These are phyloP conservation scores for Tetrahymena thermophila DNA, from an alignment of 73 alveolate genomes.

Conservation along the genomic window DNA sequence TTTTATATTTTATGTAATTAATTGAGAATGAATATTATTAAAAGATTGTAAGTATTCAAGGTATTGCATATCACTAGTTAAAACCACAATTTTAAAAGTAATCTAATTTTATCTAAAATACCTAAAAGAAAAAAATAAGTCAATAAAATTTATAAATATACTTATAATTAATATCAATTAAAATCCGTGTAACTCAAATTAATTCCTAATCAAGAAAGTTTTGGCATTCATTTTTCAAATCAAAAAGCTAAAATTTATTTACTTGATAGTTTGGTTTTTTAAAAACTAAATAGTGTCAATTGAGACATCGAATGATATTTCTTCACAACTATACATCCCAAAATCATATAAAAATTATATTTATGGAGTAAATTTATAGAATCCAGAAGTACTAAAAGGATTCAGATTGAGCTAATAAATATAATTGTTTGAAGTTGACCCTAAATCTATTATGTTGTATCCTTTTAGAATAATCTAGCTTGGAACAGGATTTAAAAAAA, in stretches of 20 bases:
- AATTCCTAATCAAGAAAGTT: neutral
- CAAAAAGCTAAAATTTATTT: too few relatives aligned
- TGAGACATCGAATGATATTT: neutral
- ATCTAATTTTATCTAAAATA: neutral
- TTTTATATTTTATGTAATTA: too few relatives aligned
- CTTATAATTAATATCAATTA: neutral
- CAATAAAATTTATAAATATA: too few relatives aligned
- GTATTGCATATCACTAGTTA: neutral
- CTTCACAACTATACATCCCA: neutral
- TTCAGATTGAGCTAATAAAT: neutral
- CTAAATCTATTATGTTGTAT: neutral
- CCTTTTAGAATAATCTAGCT: neutral
- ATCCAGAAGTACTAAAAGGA: neutral
- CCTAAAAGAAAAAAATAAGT: neutral
- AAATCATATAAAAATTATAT: too few relatives aligned
- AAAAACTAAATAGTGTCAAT: neutral
- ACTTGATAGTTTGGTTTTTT: neutral
- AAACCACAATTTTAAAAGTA: neutral
- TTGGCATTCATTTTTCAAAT: too few relatives aligned
- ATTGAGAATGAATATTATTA: neutral
- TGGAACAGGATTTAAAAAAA: neutral
- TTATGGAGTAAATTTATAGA: too few relatives aligned
- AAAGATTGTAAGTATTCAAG: neutral
- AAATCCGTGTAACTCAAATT: neutral
- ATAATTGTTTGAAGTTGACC: neutral